Conservation (phyloP, 2,329 filamentous ascomycete species). For the Neoarthrinium moseri region DNA sequence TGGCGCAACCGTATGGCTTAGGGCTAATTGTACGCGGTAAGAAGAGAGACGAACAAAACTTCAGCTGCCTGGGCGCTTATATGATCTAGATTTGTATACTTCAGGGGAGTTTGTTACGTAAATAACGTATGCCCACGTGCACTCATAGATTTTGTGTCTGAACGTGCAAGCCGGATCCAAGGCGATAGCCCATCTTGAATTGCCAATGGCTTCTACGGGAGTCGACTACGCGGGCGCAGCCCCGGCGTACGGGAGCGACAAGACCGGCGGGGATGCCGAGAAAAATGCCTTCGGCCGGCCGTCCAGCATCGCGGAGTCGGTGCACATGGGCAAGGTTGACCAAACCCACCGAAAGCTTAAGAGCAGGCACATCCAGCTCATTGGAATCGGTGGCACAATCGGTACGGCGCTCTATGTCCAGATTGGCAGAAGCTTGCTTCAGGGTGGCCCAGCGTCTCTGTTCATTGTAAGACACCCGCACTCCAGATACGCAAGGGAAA, state of each 20-base stretch:
- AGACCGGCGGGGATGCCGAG: conserved; percentile 13
- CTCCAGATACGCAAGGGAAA: too few relatives aligned
- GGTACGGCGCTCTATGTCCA: conserved; percentile 60
- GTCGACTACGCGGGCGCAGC: conserved; percentile 14
- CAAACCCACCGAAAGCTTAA: conserved; percentile 53
- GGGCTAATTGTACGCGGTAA: too few relatives aligned
- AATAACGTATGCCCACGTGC: too few relatives aligned
- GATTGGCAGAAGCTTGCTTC: conserved; percentile 57
- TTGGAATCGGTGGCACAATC: conserved; percentile 64
- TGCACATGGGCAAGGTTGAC: conserved; percentile 26
- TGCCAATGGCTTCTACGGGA: conserved; percentile 19
- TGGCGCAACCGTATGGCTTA: too few relatives aligned
- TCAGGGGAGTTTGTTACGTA: too few relatives aligned
- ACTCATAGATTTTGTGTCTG: too few relatives aligned
- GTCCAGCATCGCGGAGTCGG: conserved; percentile 8
- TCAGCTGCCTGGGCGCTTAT: too few relatives aligned
- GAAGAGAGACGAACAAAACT: too few relatives aligned
- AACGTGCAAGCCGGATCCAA: too few relatives aligned
- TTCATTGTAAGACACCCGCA: too few relatives aligned
- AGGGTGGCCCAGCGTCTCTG: conserved; percentile 58
- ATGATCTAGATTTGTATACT: too few relatives aligned
- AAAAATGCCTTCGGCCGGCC: conserved; percentile 16
- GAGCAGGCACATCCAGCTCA: conserved; percentile 56
- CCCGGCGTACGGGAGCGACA: conserved; percentile 4
- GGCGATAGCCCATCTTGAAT: too few relatives aligned